Conservation (phyloP, 352 stramenopile genomes). For the Pythium rhizo-oryzae region DNA sequence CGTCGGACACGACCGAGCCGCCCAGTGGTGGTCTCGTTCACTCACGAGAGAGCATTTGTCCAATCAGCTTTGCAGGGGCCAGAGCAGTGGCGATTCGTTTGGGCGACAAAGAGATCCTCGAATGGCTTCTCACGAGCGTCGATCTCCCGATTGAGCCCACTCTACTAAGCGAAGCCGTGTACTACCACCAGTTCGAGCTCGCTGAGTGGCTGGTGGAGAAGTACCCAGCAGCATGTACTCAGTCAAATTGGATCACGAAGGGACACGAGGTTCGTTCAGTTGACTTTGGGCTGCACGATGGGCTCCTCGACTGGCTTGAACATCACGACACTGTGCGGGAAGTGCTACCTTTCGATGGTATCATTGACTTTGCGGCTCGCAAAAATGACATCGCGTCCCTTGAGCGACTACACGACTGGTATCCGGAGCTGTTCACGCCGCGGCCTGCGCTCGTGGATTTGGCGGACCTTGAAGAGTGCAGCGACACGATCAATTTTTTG, state of each 20-base stretch:
- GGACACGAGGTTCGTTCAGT: neutral
- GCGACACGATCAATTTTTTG: too few relatives aligned
- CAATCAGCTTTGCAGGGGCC: neutral
- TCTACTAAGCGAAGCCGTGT: conserved; percentile 3
- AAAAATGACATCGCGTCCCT: too few relatives aligned
- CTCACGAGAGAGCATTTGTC: neutral
- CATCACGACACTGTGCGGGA: neutral
- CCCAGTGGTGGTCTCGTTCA: neutral
- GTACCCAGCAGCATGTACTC: neutral
- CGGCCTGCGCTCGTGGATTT: too few relatives aligned
- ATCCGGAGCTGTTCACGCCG: too few relatives aligned
- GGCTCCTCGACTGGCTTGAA: conserved; percentile 8
- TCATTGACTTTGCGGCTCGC: too few relatives aligned
- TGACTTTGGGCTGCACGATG: neutral
- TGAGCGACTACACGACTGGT: too few relatives aligned
- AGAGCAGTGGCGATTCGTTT: too few relatives aligned
- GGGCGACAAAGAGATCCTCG: neutral
- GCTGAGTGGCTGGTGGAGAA: neutral
- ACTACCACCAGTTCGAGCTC: conserved; percentile 11
- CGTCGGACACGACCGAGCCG: neutral
- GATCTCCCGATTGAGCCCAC: conserved; percentile 2
- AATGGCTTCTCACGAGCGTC: neutral
- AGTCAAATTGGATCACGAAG: neutral
- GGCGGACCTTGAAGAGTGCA: too few relatives aligned
- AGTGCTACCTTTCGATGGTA: neutral